Conservation (phyloP, 1,139 yeast species). For the Hansenula sp. region DNA sequence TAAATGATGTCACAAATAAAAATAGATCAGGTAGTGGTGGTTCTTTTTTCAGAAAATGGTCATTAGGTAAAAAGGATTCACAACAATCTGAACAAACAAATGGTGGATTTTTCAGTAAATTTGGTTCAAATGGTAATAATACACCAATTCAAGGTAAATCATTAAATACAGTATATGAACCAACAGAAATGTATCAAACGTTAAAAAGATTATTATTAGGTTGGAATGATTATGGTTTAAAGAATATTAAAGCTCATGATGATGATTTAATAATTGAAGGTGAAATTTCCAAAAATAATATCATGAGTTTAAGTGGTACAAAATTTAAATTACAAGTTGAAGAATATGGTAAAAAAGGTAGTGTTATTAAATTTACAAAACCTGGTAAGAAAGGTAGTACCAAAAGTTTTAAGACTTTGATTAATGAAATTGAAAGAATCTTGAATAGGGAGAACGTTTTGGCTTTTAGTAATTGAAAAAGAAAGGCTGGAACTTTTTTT, state of each 20-base stretch:
- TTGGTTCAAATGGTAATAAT: constrained; percentile 7
- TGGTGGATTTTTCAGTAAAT: constrained; percentile 13
- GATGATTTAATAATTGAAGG: constrained; percentile 48
- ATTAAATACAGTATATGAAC: constrained; percentile 26
- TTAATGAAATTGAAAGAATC: constrained; percentile 43
- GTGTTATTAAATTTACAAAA: constrained; percentile 51
- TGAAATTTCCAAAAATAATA: constrained; percentile 54
- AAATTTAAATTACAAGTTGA: constrained; percentile 54
- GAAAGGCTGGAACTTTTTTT: not conserved
- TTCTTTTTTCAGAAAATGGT: constrained; percentile 56
- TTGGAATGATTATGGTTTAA: constrained; percentile 71
- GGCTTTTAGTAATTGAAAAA: constrained; percentile 14
- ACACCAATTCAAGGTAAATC: constrained; percentile 9
- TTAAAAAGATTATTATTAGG: constrained; percentile 56
- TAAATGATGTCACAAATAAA: constrained; percentile 19
- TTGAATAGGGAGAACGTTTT: constrained; percentile 37
- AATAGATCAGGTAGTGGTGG: constrained; percentile 16
- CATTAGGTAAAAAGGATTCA: constrained; percentile 36
- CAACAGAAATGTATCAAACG: constrained; percentile 56
- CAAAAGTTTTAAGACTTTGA: constrained; percentile 56
- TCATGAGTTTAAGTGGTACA: constrained; percentile 60
- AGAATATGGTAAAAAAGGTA: constrained; percentile 29
- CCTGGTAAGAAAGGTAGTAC: constrained; percentile 67
- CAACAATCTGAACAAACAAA: constrained; percentile 25
- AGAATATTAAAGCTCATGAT: constrained; percentile 45